Conservation (phyloP, 176 grass and related monocot species). For the Hyparrhenia diplandra region DNA sequence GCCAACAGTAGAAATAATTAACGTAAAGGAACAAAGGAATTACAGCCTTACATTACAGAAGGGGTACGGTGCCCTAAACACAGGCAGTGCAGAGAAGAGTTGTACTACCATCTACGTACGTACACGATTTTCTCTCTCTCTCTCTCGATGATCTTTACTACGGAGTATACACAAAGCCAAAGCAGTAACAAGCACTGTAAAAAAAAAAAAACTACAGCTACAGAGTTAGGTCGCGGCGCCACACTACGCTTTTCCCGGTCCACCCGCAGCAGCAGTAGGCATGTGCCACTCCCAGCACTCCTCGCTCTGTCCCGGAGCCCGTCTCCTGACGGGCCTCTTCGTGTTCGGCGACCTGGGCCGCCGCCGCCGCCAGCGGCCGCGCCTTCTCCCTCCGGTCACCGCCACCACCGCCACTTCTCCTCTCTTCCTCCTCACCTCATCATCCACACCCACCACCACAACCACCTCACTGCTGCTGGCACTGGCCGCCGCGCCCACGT, state of each 20-base stretch:
- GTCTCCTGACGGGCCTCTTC: neutral
- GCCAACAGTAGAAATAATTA: too few species aligned
- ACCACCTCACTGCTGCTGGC: too few species aligned
- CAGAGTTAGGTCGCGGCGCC: neutral
- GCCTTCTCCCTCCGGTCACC: neutral
- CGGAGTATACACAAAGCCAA: neutral
- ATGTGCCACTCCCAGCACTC: conserved; percentile 51
- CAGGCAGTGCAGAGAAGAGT: neutral
- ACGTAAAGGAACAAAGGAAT: conserved; percentile 20
- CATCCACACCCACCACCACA: too few species aligned
- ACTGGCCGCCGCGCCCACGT: too few species aligned
- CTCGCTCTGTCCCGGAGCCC: neutral
- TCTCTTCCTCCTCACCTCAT: neutral
- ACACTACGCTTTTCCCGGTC: neutral
- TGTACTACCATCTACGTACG: neutral
- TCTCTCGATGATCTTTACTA: too few species aligned
- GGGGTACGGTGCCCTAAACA: neutral
- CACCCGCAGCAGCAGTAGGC: neutral
- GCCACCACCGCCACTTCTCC: neutral
- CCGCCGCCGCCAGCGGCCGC: neutral
- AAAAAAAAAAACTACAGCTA: neutral
- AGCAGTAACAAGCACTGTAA: neutral
- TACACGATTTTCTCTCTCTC: neutral
- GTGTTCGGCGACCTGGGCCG: conserved; percentile 22
- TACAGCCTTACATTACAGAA: neutral